Conservation (phyloP, 2,329 filamentous ascomycete genomes). For the Alternaria sp. region DNA sequence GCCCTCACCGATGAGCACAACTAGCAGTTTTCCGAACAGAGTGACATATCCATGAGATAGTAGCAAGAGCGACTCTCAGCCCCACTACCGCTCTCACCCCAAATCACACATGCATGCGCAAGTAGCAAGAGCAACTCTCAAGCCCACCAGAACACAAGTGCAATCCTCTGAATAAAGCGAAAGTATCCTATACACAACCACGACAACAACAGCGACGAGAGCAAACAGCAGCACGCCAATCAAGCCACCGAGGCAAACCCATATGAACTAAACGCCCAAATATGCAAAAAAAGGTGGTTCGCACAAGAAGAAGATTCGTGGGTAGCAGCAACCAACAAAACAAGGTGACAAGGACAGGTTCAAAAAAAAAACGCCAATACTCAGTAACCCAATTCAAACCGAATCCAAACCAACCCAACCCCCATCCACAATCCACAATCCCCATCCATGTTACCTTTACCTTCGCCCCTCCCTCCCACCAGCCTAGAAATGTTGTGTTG, state of each 20-base stretch:
- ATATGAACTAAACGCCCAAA: slow-evolving; percentile 7
- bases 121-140: neutral
- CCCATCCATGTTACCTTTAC: neutral
- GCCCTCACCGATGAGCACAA: neutral
- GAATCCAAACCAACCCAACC: neutral
- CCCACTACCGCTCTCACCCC: neutral
- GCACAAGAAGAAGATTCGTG: neutral
- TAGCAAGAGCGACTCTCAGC: neutral
- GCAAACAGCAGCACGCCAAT: neutral
- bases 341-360: neutral
- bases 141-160: neutral
- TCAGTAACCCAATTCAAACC: neutral
- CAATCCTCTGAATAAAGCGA: slow-evolving; percentile 1
- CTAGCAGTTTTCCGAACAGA: neutral
- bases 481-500: neutral
- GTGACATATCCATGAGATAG: neutral
- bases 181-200: neutral
- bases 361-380: neutral
- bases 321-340: neutral
- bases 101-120: neutral
- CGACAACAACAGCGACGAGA: neutral
- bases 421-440: neutral
- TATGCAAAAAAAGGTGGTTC: neutral
- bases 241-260: neutral
- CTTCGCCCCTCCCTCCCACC: neutral